Evolutionary conservation across 1,284 basidiomycete species (phyloP).

Genomic region (Coniferiporia weirii): DNA sequence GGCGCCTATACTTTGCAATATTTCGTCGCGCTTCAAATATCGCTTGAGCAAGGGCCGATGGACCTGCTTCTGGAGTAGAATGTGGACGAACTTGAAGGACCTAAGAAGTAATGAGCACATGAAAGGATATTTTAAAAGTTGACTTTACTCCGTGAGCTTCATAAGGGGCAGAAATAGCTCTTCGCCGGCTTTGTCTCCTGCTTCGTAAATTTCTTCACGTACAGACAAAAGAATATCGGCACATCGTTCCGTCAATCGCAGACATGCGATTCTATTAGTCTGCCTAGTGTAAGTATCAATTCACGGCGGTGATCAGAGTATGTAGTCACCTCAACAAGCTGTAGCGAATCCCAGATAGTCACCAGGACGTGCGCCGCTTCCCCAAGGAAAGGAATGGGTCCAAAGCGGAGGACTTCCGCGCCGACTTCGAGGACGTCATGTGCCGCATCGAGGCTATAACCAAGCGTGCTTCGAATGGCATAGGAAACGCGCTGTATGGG

Average conservation of each 20-base stretch:
- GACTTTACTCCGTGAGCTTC: conserved; percentile 48
- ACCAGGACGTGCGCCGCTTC: conserved; percentile 48
- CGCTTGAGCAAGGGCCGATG: conserved; percentile 72
- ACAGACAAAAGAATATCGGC: conserved; percentile 45
- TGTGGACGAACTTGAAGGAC: conserved; percentile 41
- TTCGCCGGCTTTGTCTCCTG: conserved; percentile 32
- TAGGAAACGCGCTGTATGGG: conserved; percentile 1
- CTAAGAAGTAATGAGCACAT: conserved; percentile 23
- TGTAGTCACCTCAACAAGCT: conserved; percentile 55
- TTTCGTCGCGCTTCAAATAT: conserved; percentile 73
- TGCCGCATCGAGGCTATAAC: conserved; percentile 35
- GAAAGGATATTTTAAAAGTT: not conserved
- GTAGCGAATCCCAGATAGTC: conserved; percentile 56
- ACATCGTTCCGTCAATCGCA: conserved; percentile 48
- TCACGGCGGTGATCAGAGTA: not conserved
- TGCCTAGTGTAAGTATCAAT: not conserved
- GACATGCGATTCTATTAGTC: conserved; percentile 50
- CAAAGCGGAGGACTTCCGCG: conserved; percentile 47
- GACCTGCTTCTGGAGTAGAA: conserved; percentile 53
- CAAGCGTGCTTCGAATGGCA: conserved; percentile 38
- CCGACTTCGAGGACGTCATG: conserved; percentile 45
- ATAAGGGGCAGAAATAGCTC: conserved; percentile 36
- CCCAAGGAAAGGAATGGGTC: conserved; percentile 51
- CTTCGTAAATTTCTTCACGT: conserved; percentile 39
- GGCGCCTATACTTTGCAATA: conserved; percentile 45